Evolutionary conservation across 1,284 basidiomycete species (phyloP).

Genomic region (Malassezia furfur): DNA sequence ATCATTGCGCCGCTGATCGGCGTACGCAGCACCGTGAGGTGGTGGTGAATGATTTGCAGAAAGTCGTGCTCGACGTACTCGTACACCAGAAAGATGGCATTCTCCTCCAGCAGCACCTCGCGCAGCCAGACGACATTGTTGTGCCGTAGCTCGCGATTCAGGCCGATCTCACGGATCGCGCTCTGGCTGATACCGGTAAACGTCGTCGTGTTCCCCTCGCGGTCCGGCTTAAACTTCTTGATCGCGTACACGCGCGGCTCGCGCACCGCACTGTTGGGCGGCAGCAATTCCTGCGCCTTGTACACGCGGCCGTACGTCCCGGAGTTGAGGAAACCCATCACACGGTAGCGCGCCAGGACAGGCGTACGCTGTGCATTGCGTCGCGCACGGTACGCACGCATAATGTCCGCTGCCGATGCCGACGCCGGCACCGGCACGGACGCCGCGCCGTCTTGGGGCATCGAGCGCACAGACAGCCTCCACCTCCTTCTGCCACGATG

Average conservation of each 20-base stretch:
- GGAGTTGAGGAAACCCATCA: slow-evolving; percentile 92
- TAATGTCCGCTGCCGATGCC: slow-evolving; percentile 22
- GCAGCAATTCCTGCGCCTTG: slow-evolving; percentile 62
- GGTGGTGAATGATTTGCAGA: slow-evolving; percentile 88
- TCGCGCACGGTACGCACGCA: slow-evolving; percentile 38
- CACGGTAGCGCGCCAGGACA: slow-evolving; percentile 57
- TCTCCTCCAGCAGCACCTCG: slow-evolving; percentile 93
- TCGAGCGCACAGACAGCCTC: slow-evolving; percentile 3
- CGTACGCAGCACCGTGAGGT: slow-evolving; percentile 73
- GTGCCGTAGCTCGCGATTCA: slow-evolving; percentile 87
- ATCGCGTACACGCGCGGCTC: slow-evolving; percentile 62
- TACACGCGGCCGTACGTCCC: slow-evolving; percentile 97
- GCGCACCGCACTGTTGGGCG: background rate
- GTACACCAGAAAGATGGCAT: slow-evolving; percentile 80
- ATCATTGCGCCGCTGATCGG: slow-evolving; percentile 68
- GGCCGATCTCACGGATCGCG: slow-evolving; percentile 90
- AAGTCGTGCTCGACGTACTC: slow-evolving; percentile 94
- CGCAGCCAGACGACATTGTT: slow-evolving; percentile 82
- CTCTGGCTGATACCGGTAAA: slow-evolving; percentile 97
- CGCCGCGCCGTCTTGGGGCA: background rate
- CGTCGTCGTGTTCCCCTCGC: slow-evolving; percentile 54
- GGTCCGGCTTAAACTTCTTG: slow-evolving; percentile 99
- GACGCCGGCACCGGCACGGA: slow-evolving; percentile 2
- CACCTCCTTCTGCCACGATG: slow-evolving; percentile 4
- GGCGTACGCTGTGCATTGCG: slow-evolving; percentile 29